These are phyloP conservation scores for Bretschneidera sinensis DNA, from an alignment of 345 rosid genomes.

Conservation along the genomic window DNA sequence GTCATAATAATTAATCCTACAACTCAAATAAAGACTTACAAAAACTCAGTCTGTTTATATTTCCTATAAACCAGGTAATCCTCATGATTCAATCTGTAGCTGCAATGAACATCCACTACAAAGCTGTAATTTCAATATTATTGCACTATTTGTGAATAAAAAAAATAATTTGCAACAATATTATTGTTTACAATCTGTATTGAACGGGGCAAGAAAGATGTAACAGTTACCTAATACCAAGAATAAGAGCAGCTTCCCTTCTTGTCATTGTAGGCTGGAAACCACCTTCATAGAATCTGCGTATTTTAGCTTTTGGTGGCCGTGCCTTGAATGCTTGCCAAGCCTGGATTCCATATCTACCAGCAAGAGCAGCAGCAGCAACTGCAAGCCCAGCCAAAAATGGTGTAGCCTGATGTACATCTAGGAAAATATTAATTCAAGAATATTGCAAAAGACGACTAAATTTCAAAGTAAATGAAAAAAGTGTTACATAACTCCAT, in stretches of 20 bases:
- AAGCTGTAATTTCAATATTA: not conserved
- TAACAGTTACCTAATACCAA: constrained; percentile 51
- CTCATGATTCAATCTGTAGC: not conserved
- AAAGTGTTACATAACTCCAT: not conserved
- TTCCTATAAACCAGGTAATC: not conserved
- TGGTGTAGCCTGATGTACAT: constrained; percentile 57
- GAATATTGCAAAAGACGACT: not conserved
- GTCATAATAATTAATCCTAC: not conserved
- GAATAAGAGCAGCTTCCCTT: constrained; percentile 79
- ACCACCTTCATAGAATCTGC: constrained; percentile 75
- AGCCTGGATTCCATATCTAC: constrained; percentile 81
- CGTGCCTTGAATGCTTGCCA: constrained; percentile 78
- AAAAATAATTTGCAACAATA: not conserved
- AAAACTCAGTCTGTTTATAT: not conserved
- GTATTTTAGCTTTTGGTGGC: constrained; percentile 45
- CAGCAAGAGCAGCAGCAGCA: constrained; percentile 80
- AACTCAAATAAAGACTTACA: not conserved
- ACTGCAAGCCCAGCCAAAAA: constrained; percentile 79
- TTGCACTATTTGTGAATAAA: not conserved
- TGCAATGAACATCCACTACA: not conserved
- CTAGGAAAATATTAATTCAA: not conserved
- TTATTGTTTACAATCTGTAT: too few relatives aligned
- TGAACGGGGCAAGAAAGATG: not conserved
- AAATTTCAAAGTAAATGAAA: not conserved
- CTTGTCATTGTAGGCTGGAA: constrained; percentile 72